These are phyloP conservation scores for Plantago elongata DNA, from an alignment of 257 asterid genomes.

Conservation along the genomic window DNA sequence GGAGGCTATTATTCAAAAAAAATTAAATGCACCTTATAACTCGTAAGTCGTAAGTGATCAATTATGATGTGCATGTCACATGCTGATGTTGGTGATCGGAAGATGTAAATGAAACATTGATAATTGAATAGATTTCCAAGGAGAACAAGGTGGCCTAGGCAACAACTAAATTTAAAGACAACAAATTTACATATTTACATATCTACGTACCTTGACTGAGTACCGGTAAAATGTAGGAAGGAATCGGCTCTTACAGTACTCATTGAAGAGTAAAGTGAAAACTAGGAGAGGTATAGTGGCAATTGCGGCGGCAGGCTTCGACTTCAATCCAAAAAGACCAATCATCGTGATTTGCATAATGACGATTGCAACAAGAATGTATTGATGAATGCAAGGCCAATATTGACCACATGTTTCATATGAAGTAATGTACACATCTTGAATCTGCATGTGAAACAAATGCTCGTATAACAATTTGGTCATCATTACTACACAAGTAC, in stretches of 20 bases:
- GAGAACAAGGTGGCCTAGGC: too few species aligned
- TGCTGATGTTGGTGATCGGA: too few species aligned
- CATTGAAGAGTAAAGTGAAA: slow-evolving; percentile 66
- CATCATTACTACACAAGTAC: too few species aligned
- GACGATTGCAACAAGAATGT: slow-evolving; percentile 60
- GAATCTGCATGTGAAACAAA: slow-evolving; percentile 45
- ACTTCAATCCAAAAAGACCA: slow-evolving; percentile 88
- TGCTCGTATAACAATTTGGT: too few species aligned
- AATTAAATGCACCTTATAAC: too few species aligned
- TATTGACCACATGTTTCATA: slow-evolving; percentile 89
- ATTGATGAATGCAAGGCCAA: slow-evolving; percentile 91
- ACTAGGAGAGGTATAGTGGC: slow-evolving; percentile 69
- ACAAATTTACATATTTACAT: too few species aligned
- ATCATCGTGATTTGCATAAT: slow-evolving; percentile 86
- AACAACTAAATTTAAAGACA: too few species aligned
- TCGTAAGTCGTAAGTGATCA: too few species aligned
- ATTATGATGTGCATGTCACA: too few species aligned
- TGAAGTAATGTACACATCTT: slow-evolving; percentile 71
- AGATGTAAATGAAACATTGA: too few species aligned
- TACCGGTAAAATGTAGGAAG: slow-evolving; percentile 61
- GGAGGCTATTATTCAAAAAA: not conserved
- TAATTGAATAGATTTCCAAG: too few species aligned
- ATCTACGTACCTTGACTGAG: slow-evolving; percentile 60
- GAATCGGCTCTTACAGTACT: slow-evolving; percentile 85
- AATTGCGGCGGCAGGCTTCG: slow-evolving; percentile 84